Evolutionary conservation across 2,329 filamentous ascomycete species (phyloP), one percentile per base, ranked within the genome.

Genomic region (Ascochyta viciae-villosae): DNA sequence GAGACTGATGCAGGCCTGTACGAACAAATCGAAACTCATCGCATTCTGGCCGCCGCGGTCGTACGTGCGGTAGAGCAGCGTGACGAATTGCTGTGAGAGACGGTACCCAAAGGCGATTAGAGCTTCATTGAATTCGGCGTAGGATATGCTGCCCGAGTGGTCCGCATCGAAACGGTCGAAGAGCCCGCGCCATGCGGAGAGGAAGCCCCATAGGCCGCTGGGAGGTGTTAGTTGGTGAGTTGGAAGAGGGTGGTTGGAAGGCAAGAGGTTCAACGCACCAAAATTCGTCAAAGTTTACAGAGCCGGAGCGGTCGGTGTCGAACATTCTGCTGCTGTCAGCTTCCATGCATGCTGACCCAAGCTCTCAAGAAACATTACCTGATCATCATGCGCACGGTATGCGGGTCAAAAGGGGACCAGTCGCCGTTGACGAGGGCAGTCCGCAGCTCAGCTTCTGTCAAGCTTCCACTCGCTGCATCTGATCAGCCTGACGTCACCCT

Each of bases 301-400:
- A 90, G 47, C 93, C 92, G 60, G 86, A 90, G 66, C 91, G 89
- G 78, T 97, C 91, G 55, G 89, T 91, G 79, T 98, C 94, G 78
- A 99, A 99, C 95, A 99, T 98, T 73, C 93, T 71, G 44, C 24
- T 13, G 15, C 0, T 24, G 39, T 67, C 16, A 63, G 58, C 6
- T 19, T 16, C 5, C 12, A 16, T 10, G 26, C 4, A 22, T 23
- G 1, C 6, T 13, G 29, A 31, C 12, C 33, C 48, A n/a, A 15
- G 9, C 37, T 31, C 9, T 41, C 13, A 1, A 31, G 10, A 15
- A 24, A 6, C 24, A 4, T 19, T 62, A 75, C 72, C 71, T 90
- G 65, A 99, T 97, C 93, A 99, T 97, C 91, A 98, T 96, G 71
- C 89, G 89, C 63, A 98, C 93, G 1, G 95, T 99, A 68, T 96